Evolutionary conservation across 2,329 filamentous ascomycete genomes (phyloP), one percentile per base, ranked within the genome.

Genomic region (Botryosphaeria agaves): DNA sequence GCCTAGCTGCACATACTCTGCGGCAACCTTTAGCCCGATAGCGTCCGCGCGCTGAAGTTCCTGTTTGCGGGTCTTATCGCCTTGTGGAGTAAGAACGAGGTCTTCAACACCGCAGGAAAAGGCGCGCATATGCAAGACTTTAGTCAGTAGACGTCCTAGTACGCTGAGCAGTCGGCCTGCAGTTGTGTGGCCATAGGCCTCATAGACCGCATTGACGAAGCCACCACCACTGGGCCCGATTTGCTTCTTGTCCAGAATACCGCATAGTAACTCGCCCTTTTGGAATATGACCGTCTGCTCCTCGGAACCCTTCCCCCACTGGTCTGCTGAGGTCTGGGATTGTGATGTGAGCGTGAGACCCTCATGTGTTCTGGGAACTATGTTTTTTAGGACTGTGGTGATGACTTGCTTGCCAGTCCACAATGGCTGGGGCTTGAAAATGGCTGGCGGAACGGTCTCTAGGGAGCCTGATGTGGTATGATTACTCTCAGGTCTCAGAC

Each of bases 31-130:
- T 5, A 84, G 66, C 35, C 89, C 89, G 33, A 87, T 68, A 3
- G 53, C 57, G 23, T 72, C 59, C 1, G 83, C 80, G 29, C 68
- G 68, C 38, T 66, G 57, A 8, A 98, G 60, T 37, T 75, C 72
- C 39, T 78, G 61, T 40, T 67, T 69, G 25, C 89, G 74, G 31
- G 66, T 62, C 32, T 60, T 59, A 48, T 98, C 84, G 31, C 89
- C 87, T 37, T 79, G 62, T 1, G 69, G 62, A 1, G 87, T 95
- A 30, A 98, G 69, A 34, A 79, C 72, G 34, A 98, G 64, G 62
- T 98, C 91, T 45, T 98, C 87, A 55, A 98, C 93, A 49, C 91
- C 91, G 52, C 89, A 98, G 39, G 82, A 89, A 52, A 95, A 95
- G 2, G 87, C 89, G 30, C 85, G 71, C 75, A 94, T 92, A 47